phyloP scores from a whole-genome alignment of 495 filamentous ascomycete genomes.

The Penicillium tannophilum region DNA sequence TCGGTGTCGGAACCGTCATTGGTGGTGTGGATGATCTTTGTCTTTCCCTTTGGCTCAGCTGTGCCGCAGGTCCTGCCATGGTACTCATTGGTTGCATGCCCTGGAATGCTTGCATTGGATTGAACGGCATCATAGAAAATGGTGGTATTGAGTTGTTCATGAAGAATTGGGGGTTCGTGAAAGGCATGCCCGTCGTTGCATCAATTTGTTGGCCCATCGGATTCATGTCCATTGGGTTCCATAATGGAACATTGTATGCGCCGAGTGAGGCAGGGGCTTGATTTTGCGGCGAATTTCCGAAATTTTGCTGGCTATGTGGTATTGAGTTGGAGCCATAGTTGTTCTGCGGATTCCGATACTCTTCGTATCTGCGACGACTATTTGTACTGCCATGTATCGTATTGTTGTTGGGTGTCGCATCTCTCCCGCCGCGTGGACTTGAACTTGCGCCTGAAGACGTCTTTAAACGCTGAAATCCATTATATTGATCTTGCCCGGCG shows the following conservation, averaged over 20 bases:
- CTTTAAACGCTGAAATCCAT: background rate
- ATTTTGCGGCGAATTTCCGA: background rate
- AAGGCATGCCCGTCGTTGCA: slow-evolving; percentile 10
- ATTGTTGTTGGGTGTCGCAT: background rate
- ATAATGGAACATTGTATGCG: slow-evolving; percentile 20
- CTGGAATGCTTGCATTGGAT: slow-evolving; percentile 12
- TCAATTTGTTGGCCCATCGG: background rate
- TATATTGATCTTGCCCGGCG: background rate
- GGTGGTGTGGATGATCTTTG: slow-evolving; percentile 20
- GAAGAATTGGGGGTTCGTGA: slow-evolving; percentile 12
- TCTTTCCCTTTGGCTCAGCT: background rate
- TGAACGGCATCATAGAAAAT: slow-evolving; percentile 17
- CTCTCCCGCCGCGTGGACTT: background rate
- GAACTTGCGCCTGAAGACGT: background rate
- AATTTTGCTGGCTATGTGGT: background rate
- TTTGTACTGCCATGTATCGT: background rate
- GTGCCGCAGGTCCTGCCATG: slow-evolving; percentile 6
- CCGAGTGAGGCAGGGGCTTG: slow-evolving; percentile 15
- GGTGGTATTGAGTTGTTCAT: slow-evolving; percentile 5
- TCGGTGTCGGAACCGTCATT: slow-evolving; percentile 36
- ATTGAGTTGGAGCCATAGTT: background rate
- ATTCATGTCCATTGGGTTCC: slow-evolving; percentile 17
- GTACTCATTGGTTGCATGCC: slow-evolving; percentile 23
- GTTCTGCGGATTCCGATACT: background rate
- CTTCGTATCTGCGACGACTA: background rate